A percentile compares a stretch with the other conserved stretches of the same genome.
Evolutionary conservation across 768 basidiomycete species (phyloP).

Genomic region (Heimioporus sp.): DNA sequence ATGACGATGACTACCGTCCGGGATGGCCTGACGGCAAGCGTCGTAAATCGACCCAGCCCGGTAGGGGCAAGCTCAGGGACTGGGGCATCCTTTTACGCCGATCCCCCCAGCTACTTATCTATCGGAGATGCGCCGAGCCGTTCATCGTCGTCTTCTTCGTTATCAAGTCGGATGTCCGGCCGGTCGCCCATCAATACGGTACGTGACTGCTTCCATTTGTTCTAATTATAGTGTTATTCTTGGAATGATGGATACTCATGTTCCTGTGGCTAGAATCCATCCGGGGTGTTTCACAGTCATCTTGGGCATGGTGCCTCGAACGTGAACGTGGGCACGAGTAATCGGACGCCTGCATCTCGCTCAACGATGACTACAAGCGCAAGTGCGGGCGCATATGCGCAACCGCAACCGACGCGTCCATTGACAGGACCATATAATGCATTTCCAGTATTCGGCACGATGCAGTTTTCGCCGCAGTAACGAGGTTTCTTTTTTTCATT

Average conservation of each 20-base stretch:
- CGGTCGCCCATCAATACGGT: conserved; percentile 30
- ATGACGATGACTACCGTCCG: conserved; percentile 32
- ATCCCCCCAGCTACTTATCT: conserved; percentile 22
- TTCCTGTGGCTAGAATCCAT: conserved; percentile 15
- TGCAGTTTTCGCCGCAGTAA: conserved; percentile 23
- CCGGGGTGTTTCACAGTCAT: conserved; percentile 22
- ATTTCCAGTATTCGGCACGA: conserved; percentile 20
- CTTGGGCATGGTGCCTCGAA: conserved; percentile 6
- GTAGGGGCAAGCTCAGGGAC: conserved; percentile 11
- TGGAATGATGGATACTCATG: conserved; percentile 5
- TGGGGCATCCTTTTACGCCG: conserved; percentile 18
- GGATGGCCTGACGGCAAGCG: conserved; percentile 27
- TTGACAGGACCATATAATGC: conserved; percentile 16
- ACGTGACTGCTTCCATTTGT: background rate
- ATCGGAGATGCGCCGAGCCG: conserved; percentile 27
- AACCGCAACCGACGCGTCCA: conserved; percentile 25
- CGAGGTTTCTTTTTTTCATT: no score
- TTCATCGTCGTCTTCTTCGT: conserved; percentile 31
- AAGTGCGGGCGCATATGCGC: conserved; percentile 15
- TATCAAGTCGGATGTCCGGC: conserved; percentile 32
- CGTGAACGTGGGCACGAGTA: conserved; percentile 5
- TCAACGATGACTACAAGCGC: conserved; percentile 4
- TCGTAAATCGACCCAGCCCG: conserved; percentile 14
- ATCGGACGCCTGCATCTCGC: conserved; percentile 20
- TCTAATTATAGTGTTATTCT: background rate